phyloP scores from a whole-genome alignment of 2,329 filamentous ascomycete genomes.

The Exophiala viscosa region DNA sequence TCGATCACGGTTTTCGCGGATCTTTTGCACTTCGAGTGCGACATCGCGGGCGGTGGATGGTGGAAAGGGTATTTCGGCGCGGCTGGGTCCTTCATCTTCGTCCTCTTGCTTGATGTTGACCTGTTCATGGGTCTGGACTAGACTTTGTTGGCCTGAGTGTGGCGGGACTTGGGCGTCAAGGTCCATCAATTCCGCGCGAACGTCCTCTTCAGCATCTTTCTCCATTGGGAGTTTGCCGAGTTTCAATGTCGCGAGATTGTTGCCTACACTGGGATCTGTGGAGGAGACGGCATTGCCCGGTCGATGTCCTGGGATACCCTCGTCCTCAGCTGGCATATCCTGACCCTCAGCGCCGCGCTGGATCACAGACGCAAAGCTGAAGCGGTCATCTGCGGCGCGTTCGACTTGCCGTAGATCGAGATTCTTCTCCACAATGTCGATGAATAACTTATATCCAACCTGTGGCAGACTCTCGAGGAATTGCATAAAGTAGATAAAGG shows the following conservation, averaged over 20 bases:
- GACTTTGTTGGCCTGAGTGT: slow-evolving; percentile 62
- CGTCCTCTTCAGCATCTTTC: slow-evolving; percentile 72
- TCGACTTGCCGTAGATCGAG: slow-evolving; percentile 59
- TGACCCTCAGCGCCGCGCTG: slow-evolving; percentile 52
- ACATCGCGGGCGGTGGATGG: slow-evolving; percentile 87
- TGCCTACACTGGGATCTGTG: slow-evolving; percentile 54
- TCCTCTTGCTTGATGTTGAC: slow-evolving; percentile 81
- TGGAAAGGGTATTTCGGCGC: slow-evolving; percentile 78
- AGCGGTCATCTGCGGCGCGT: slow-evolving; percentile 55
- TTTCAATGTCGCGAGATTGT: slow-evolving; percentile 60
- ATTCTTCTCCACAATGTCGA: slow-evolving; percentile 64
- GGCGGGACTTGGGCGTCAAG: slow-evolving; percentile 77
- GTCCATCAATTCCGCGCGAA: slow-evolving; percentile 80
- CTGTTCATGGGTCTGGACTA: slow-evolving; percentile 83
- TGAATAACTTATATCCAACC: slow-evolving; percentile 73
- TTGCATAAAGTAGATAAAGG: slow-evolving; percentile 77
- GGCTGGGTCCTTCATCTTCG: slow-evolving; percentile 73
- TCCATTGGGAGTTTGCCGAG: slow-evolving; percentile 85
- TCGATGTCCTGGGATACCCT: slow-evolving; percentile 65
- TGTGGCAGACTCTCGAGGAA: slow-evolving; percentile 85
- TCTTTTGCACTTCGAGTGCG: slow-evolving; percentile 86
- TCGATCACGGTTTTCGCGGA: slow-evolving; percentile 87
- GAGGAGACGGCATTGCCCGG: slow-evolving; percentile 61
- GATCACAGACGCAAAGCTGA: slow-evolving; percentile 58
- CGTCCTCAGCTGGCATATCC: slow-evolving; percentile 62